Conservation (phyloP, 2,329 filamentous ascomycete species). For the Cordyceps sp. region DNA sequence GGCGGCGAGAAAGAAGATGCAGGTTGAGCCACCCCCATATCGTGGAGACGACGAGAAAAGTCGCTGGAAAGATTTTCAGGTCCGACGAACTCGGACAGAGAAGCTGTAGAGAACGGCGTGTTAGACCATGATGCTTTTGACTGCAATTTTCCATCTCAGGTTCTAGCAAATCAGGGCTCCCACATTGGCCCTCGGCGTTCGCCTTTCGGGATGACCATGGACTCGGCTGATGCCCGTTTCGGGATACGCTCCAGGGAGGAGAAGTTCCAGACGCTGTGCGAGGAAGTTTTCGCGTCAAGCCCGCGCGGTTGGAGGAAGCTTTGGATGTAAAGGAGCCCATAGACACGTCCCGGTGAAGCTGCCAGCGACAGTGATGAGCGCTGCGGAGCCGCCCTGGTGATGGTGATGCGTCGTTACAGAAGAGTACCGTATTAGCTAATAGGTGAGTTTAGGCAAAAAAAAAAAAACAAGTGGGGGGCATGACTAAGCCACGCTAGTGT, state of each 20-base stretch:
- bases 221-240: constrained; percentile 2
- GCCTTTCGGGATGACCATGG: too few species aligned
- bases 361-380: too few species aligned
- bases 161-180: too few species aligned
- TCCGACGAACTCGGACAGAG: constrained; percentile 9
- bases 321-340: constrained; percentile 32
- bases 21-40: constrained; percentile 38
- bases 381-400: too few species aligned
- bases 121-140: background rate
- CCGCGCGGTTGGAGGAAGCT: constrained; percentile 12
- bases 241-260: constrained; percentile 4
- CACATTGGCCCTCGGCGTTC: too few species aligned
- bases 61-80: constrained; percentile 22
- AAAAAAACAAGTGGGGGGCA: too few species aligned
- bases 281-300: constrained; percentile 27
- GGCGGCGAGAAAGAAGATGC: constrained; percentile 36
- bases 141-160: too few species aligned
- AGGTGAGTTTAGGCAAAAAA: too few species aligned
- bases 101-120: background rate
- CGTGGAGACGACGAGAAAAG: constrained; percentile 32
- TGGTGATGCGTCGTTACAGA: too few species aligned
- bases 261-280: constrained; percentile 15
- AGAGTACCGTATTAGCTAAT: too few species aligned
- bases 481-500: too few species aligned
- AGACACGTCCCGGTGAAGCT: too few species aligned